Percentiles rank a stretch among this genome's conserved stretches.
These are phyloP conservation scores for Paracoccidioides brasiliensis DNA, from an alignment of 2,329 filamentous ascomycete genomes.

Conservation along the genomic window DNA sequence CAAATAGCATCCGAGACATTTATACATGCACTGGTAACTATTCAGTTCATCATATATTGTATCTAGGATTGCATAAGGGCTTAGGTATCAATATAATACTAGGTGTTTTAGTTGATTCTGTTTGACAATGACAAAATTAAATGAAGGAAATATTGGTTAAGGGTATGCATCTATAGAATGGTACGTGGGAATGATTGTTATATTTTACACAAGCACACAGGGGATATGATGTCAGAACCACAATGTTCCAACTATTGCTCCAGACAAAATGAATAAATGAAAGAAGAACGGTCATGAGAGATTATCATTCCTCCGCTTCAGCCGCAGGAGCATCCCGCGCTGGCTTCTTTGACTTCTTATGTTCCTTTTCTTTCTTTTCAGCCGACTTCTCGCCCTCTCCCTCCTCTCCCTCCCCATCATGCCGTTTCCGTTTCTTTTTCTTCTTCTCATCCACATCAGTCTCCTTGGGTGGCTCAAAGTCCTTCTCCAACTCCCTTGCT, in stretches of 20 bases:
- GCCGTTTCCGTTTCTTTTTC: constrained; percentile 20
- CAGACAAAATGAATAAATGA: constrained; percentile 1
- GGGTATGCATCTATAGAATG: not conserved
- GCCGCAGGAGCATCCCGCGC: constrained; percentile 20
- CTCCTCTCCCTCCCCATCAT: constrained; percentile 4
- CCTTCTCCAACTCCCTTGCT: constrained; percentile 68
- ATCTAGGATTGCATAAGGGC: no score
- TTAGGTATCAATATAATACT: no score
- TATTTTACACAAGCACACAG: not conserved
- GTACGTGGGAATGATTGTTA: not conserved
- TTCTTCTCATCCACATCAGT: constrained; percentile 41
- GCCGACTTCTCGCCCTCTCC: constrained; percentile 7
- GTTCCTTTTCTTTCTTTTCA: constrained; percentile 51
- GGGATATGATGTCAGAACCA: not conserved
- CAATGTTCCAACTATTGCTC: constrained; percentile 3
- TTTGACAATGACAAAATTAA: not conserved
- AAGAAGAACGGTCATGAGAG: not conserved
- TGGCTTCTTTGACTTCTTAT: constrained; percentile 41
- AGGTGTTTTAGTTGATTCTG: not conserved
- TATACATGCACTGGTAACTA: constrained; percentile 31
- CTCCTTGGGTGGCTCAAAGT: constrained; percentile 80
- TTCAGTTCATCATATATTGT: no score
- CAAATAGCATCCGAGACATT: constrained; percentile 29
- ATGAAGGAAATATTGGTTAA: not conserved
- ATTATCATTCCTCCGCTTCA: constrained; percentile 16